phyloP scores from a whole-genome alignment of 2,329 filamentous ascomycete genomes.

The Stagonosporopsis vannaccii region DNA sequence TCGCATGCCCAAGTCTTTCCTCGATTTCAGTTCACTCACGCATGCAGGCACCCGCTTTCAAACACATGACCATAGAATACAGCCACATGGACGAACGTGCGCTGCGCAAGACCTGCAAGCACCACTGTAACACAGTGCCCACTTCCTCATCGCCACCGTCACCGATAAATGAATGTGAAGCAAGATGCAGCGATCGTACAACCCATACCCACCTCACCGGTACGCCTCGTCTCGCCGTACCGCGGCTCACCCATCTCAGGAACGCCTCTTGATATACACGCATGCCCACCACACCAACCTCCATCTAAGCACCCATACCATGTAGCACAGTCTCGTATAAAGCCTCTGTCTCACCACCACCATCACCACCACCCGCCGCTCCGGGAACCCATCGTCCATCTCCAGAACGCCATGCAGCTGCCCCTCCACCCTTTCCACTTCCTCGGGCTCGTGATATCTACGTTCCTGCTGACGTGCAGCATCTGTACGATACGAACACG shows the following conservation, averaged over 20 bases:
- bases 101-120: constrained; percentile 2
- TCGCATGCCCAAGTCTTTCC: constrained; percentile 10
- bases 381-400: constrained; percentile 3
- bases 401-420: constrained; percentile 25
- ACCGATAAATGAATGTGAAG: constrained; percentile 2
- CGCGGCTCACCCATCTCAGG: neutral
- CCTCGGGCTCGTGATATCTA: constrained; percentile 10
- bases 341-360: constrained; percentile 15
- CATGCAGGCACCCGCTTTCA: constrained; percentile 20
- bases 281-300: constrained; percentile 1
- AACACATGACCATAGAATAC: constrained; percentile 18
- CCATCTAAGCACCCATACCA: constrained; percentile 12
- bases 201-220: constrained; percentile 4
- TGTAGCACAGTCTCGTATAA: constrained; percentile 15
- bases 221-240: neutral
- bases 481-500: constrained; percentile 18
- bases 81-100: constrained; percentile 24
- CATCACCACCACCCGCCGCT: constrained; percentile 4
- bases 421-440: constrained; percentile 10
- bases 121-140: constrained; percentile 12
- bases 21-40: constrained; percentile 24
- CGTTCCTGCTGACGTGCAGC: constrained; percentile 18
- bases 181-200: constrained; percentile 9
- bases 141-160: constrained; percentile 9
- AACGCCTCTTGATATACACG: neutral